Base-by-base conservation (phyloP, 2,329 filamentous ascomycete genomes). In the Talaromyces sp. region DNA sequence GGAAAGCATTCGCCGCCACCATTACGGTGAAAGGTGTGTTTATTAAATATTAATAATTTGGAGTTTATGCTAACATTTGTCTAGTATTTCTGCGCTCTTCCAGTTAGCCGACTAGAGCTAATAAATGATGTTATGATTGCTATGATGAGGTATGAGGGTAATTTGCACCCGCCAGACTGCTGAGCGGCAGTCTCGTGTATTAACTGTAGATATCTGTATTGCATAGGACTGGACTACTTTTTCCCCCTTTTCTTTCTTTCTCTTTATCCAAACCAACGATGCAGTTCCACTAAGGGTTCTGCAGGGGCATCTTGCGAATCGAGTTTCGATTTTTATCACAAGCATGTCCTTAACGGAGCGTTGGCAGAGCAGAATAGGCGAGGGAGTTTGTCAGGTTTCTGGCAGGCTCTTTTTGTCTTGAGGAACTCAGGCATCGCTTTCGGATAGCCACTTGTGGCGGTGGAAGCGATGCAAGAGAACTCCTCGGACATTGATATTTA, bases 1-100 rank as follows among this genome's bases (percentile, higher is more conserved):
- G 4, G 95, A 99, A 77, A 92, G 93, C 57, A 98, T 99, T 68
- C 86, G 95, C 69, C 87, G 95, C 70, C 98, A 98, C 74, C 93
- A 99, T 76, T 95, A 98, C 72, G 95, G 95, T 76, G 93, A 97
- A 75, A 79, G 76, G 77, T 78, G 80, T 88, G 89, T 65, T 25
- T 58, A 36, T 61, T 53, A 13, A 39, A 58, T 28, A 11, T 27
- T 22, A 51, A 11, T 27, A 57, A 33, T 57, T 55, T 25, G 69
- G 70, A 67, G 68, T 64, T 15, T 55, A 57, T 44, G 59, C 54
- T 63, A 30, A 63, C 47, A 19, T n/a, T 28, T 33, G 59, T 69
- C 68, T 66, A 81, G 77, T 68, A 80, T 81, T 66, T 80, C 80
- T 63, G 76, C 77, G 57, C 71, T 91, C 64, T 92, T 91, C 75